Conservation (phyloP, 2,329 filamentous ascomycete species). For the Coniochaeta ligniaria region DNA sequence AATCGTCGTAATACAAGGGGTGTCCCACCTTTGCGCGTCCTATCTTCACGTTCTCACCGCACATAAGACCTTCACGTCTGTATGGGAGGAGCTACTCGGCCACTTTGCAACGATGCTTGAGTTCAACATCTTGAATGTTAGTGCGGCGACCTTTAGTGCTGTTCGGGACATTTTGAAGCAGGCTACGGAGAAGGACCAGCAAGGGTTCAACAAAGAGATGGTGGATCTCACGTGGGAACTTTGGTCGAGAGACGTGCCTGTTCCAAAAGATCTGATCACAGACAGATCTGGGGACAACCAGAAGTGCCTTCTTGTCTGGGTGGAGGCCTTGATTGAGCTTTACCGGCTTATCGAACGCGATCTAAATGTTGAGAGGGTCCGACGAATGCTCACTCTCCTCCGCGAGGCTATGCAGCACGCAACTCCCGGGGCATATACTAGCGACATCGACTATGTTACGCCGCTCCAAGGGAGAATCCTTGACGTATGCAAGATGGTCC, state of each 20-base stretch:
- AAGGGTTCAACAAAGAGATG: conserved; percentile 40
- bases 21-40: conserved; percentile 65
- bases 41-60: conserved; percentile 67
- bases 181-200: conserved; percentile 32
- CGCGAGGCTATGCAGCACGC: conserved; percentile 65
- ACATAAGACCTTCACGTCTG: conserved; percentile 57
- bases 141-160: conserved; percentile 63
- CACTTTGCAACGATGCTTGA: conserved; percentile 60
- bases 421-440: conserved; percentile 58
- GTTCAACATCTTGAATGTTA: conserved; percentile 60
- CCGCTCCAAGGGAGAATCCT: conserved; percentile 65
- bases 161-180: conserved; percentile 55
- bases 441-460: conserved; percentile 67
- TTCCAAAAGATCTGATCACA: conserved; percentile 29
- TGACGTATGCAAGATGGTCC: conserved; percentile 59
- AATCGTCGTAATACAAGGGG: conserved; percentile 65
- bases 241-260: conserved; percentile 61
- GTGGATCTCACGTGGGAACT: conserved; percentile 60
- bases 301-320: conserved; percentile 77
- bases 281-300: conserved; percentile 60
- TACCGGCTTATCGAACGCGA: conserved; percentile 65
- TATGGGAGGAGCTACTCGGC: conserved; percentile 69
- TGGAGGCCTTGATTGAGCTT: conserved; percentile 66
- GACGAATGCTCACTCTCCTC: conserved; percentile 64
- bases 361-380: conserved; percentile 55